Evolutionary conservation across 192 early-diverging fungal species (phyloP).

Genomic region (Coemansia sp.): DNA sequence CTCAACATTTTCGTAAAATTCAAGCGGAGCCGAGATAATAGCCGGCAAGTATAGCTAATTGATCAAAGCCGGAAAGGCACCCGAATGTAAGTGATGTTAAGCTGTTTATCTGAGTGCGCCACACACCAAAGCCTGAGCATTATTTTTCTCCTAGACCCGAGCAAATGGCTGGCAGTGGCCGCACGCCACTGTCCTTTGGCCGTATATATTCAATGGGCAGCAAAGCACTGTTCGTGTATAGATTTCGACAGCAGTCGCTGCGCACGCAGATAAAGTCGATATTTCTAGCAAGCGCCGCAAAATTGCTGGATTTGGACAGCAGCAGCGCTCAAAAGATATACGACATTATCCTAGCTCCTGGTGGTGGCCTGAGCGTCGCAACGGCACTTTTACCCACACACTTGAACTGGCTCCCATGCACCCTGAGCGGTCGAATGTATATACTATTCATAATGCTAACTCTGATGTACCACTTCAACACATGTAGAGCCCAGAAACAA

Average conservation of each 20-base stretch:
- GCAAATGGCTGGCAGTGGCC: constrained; percentile 3
- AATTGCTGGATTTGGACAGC: constrained; percentile 9
- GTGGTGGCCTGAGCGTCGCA: not conserved
- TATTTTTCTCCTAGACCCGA: not conserved
- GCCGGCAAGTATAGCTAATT: not conserved
- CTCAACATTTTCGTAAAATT: not conserved
- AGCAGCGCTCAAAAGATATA: not conserved
- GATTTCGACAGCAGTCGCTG: not conserved
- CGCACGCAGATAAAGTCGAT: constrained; percentile 7
- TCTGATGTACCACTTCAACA: not conserved
- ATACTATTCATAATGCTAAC: not conserved
- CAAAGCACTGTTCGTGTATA: not conserved
- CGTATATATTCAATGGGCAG: not conserved
- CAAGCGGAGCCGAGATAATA: constrained; percentile 1
- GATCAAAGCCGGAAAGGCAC: not conserved
- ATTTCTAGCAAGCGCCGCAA: constrained; percentile 8
- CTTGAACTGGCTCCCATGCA: not conserved
- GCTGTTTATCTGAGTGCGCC: constrained; percentile 7
- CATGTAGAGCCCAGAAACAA: not conserved
- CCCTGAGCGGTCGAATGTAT: not conserved
- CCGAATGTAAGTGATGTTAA: constrained; percentile 3
- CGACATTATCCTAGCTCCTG: not conserved
- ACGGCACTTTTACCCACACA: not conserved
- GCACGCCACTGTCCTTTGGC: constrained; percentile 3
- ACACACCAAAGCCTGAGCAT: not conserved